phyloP scores from a whole-genome alignment of 78 protist genomes.

The Emiliania huxleyi region DNA sequence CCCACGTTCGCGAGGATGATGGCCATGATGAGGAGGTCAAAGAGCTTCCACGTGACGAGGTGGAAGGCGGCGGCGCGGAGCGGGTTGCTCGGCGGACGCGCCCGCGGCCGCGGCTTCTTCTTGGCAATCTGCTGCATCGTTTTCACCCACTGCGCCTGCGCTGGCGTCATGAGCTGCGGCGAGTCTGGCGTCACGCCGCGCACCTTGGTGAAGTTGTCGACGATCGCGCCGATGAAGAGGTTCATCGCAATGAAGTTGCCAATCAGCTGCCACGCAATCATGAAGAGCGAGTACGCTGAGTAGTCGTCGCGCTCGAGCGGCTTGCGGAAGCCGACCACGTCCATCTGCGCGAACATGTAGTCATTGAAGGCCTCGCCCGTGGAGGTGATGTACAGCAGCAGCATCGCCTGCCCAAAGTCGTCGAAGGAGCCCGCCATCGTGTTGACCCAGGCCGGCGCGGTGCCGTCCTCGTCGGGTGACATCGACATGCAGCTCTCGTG shows the following conservation, averaged over 20 bases:
- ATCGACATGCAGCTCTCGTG: neutral
- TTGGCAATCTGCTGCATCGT: neutral
- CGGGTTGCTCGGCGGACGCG: neutral
- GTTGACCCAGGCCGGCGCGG: neutral
- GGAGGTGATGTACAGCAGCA: neutral
- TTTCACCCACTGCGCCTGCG: neutral
- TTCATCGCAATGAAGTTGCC: neutral
- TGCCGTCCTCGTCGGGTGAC: neutral
- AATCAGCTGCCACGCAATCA: neutral
- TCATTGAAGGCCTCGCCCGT: neutral
- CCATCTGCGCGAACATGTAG: neutral
- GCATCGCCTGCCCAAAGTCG: neutral
- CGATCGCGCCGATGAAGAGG: neutral
- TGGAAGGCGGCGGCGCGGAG: neutral
- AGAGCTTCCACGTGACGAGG: neutral
- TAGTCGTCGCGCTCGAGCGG: neutral
- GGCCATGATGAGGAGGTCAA: neutral
- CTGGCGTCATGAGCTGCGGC: neutral
- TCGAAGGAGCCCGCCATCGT: neutral
- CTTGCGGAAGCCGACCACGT: no score
- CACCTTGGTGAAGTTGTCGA: neutral
- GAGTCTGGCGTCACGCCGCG: no score
- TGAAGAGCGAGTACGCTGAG: neutral
- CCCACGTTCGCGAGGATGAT: neutral
- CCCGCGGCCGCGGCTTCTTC: neutral